Conservation (phyloP, 805 yeast genomes). For the Zygotorulaspora florentina region DNA sequence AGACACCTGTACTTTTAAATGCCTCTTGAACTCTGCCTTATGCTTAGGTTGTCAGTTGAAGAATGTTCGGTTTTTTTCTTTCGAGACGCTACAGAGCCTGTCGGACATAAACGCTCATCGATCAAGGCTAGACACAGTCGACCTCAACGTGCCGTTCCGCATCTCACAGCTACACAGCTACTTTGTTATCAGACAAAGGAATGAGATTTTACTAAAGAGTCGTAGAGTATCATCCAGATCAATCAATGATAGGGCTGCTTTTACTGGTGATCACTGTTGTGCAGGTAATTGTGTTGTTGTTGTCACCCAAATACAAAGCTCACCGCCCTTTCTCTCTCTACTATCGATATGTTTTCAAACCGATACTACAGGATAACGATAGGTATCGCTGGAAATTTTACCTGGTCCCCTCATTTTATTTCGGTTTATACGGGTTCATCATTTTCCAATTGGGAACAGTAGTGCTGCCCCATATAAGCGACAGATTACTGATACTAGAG, state of each 20-base stretch:
- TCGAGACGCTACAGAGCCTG: too few relatives aligned
- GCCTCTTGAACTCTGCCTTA: too few relatives aligned
- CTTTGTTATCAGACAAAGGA: not conserved
- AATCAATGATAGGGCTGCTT: conserved; percentile 4
- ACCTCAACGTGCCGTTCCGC: too few relatives aligned
- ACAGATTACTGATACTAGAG: conserved; percentile 18
- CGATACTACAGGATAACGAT: conserved; percentile 22
- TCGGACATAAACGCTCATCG: too few relatives aligned
- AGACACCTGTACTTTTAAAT: too few relatives aligned
- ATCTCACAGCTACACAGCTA: too few relatives aligned
- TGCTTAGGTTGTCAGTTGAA: too few relatives aligned
- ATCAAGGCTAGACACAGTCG: too few relatives aligned
- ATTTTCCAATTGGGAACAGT: conserved; percentile 16
- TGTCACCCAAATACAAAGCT: conserved; percentile 26
- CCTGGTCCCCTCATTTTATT: conserved; percentile 31
- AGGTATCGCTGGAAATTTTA: conserved; percentile 27
- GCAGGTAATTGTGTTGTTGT: conserved; percentile 22
- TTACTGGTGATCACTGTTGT: conserved; percentile 6
- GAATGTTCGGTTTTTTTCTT: too few relatives aligned
- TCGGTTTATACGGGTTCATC: conserved; percentile 21
- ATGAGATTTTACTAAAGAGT: too few relatives aligned
- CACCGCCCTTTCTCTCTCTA: conserved; percentile 23
- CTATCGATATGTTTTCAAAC: conserved; percentile 25
- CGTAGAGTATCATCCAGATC: too few relatives aligned
- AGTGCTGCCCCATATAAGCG: conserved; percentile 13